Percentiles rank a stretch among this genome's conserved stretches.
Evolutionary conservation across 2,329 filamentous ascomycete species (phyloP).

Genomic region (Xylariaceae sp.): DNA sequence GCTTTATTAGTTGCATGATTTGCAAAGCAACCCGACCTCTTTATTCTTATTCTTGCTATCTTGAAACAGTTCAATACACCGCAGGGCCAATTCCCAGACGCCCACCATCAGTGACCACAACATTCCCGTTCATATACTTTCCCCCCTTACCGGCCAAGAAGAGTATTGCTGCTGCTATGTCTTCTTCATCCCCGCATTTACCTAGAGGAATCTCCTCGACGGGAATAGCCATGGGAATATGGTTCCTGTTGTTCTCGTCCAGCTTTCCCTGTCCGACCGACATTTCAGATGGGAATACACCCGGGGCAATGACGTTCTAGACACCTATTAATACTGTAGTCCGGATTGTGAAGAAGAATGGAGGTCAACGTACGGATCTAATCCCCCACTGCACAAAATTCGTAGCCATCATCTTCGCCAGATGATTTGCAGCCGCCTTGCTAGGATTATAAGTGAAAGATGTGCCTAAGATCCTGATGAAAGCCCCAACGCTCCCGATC

Average conservation of each 20-base stretch:
- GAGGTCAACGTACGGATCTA: constrained; percentile 11
- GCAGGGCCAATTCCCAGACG: constrained; percentile 20
- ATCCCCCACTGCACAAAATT: constrained; percentile 27
- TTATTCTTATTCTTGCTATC: background rate
- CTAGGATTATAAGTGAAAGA: constrained; percentile 20
- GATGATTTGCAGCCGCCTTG: constrained; percentile 22
- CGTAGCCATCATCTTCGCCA: constrained; percentile 27
- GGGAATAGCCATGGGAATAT: constrained; percentile 16
- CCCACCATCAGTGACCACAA: constrained; percentile 25
- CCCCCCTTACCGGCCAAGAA: constrained; percentile 25
- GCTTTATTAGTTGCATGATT: no score
- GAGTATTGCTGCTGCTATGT: constrained; percentile 26
- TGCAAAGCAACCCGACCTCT: no score
- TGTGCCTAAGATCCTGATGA: constrained; percentile 16
- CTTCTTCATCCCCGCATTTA: constrained; percentile 24
- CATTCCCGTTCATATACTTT: constrained; percentile 24
- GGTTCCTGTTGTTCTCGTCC: constrained; percentile 20
- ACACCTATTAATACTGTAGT: background rate
- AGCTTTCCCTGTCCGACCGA: constrained; percentile 18
- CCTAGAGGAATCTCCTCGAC: constrained; percentile 22
- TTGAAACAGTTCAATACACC: constrained; percentile 12
- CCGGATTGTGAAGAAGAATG: background rate
- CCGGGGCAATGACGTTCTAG: constrained; percentile 23
- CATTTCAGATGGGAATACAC: constrained; percentile 23
- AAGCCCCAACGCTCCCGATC: constrained; percentile 19